These are phyloP conservation scores for Xylaria palmicola DNA, from an alignment of 495 filamentous ascomycete genomes.

Conservation along the genomic window DNA sequence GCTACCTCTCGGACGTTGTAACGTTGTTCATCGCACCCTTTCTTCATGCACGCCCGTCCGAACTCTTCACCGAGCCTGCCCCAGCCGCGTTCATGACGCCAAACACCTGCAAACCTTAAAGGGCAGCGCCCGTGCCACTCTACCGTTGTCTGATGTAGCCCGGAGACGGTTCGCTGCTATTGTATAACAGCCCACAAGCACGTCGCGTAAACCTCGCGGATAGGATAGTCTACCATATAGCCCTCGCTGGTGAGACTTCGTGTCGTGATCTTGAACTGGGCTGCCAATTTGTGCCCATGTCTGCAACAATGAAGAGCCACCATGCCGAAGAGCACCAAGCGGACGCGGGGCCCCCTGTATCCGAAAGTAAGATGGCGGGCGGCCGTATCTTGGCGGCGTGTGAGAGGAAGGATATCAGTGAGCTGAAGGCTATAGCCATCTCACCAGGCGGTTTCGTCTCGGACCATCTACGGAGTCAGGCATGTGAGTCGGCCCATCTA, in stretches of 20 bases:
- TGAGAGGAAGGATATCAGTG: slow-evolving; percentile 57
- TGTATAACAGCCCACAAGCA: background rate
- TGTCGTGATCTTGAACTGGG: background rate
- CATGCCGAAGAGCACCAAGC: slow-evolving; percentile 10
- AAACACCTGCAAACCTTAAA: background rate
- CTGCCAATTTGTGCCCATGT: background rate
- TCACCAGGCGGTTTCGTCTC: slow-evolving; percentile 73
- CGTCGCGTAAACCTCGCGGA: too few species aligned
- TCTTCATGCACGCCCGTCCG: too few species aligned
- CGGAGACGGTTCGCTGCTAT: background rate
- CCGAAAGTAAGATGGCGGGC: slow-evolving; percentile 26
- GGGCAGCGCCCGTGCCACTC: background rate
- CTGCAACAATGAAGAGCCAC: slow-evolving; percentile 13
- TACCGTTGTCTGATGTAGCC: slow-evolving; percentile 4
- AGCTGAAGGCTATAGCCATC: slow-evolving; percentile 65
- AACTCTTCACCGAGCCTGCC: background rate
- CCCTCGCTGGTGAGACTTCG: too few species aligned
- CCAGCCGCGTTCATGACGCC: slow-evolving; percentile 1
- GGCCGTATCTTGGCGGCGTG: slow-evolving; percentile 67
- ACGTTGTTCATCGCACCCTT: background rate
- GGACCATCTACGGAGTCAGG: slow-evolving; percentile 75
- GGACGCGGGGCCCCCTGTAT: slow-evolving; percentile 2
- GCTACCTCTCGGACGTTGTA: background rate
- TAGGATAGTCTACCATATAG: too few species aligned
- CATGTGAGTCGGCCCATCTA: slow-evolving; percentile 61